These are phyloP conservation scores for Penicillium sp. DNA, from an alignment of 2,329 filamentous ascomycete genomes.

Conservation along the genomic window DNA sequence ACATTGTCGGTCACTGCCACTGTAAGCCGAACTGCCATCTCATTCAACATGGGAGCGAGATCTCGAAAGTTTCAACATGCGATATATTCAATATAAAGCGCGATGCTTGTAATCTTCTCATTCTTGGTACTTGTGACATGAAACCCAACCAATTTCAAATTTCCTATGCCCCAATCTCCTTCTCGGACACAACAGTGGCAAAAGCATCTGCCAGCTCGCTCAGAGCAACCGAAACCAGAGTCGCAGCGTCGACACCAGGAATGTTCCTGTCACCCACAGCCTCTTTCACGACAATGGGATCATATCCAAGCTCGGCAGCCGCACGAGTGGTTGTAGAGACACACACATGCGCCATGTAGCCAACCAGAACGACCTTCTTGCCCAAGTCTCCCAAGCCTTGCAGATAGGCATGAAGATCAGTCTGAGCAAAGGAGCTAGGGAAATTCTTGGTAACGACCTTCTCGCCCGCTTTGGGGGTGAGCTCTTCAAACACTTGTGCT, in stretches of 20 bases:
- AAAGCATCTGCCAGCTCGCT: slow-evolving; percentile 65
- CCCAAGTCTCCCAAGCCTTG: slow-evolving; percentile 45
- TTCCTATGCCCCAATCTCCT: not conserved
- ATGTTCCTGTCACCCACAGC: slow-evolving; percentile 68
- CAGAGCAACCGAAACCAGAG: slow-evolving; percentile 55
- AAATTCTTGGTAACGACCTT: slow-evolving; percentile 60
- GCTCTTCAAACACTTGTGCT: slow-evolving; percentile 62
- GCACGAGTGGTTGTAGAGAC: slow-evolving; percentile 64
- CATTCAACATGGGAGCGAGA: too few species aligned
- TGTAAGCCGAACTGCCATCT: too few species aligned
- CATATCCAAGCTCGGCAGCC: slow-evolving; percentile 62
- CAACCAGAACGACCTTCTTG: slow-evolving; percentile 61
- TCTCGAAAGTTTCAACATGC: too few species aligned
- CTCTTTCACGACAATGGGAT: slow-evolving; percentile 63
- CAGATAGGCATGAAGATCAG: slow-evolving; percentile 59
- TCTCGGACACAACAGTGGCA: slow-evolving; percentile 58
- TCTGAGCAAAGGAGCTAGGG: slow-evolving; percentile 63
- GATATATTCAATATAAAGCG: too few species aligned
- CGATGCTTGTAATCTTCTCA: not conserved
- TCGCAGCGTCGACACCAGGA: slow-evolving; percentile 56
- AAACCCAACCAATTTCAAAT: not conserved
- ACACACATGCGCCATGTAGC: slow-evolving; percentile 60
- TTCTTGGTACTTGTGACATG: not conserved
- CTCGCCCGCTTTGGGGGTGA: slow-evolving; percentile 58
- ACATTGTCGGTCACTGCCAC: too few species aligned